Base-by-base conservation (phyloP, 2,329 filamentous ascomycete species). In the Calonectria naviculata region DNA sequence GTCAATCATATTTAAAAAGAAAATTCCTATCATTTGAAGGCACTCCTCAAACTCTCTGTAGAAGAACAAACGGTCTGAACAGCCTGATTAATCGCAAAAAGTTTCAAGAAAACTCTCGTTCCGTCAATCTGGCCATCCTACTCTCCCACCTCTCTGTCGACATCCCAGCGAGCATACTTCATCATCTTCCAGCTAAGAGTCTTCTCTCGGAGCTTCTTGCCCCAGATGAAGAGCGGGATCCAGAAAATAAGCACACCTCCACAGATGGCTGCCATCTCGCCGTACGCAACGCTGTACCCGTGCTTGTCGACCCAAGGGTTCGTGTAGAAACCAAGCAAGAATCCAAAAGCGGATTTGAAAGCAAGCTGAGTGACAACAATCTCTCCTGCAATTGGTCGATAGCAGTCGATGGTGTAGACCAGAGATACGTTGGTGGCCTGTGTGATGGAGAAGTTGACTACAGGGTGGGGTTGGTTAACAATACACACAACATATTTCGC, bases 311-410 rank as follows among this genome's bases (percentile, higher is more conserved):
- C 84, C 88, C 88, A 90, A 0, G 87, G 84, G 74, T 90, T 90
- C 4, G 87, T 89, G 77, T 90, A 90, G 78, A 90, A 90, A 1
- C 85, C 87, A 5, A 90, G 81, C 5, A 89, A 79, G 76, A 90
- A 90, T 17, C 87, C 88, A 76, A 90, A 89, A 19, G 84, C 79
- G 82, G 84, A 86, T 78, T 89, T 89, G 76, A 89, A 89, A 0
- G 83, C 86, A 69, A 88, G 47, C 64, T 74, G 73, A 12, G 73
- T 75, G 13, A 76, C 73, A 17, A 73, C 73, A 36, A 75, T 69
- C 38, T 76, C 74, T 38, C 74, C 74, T 2, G 74, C 71, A 24
- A 76, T 67, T 5, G 73, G 73, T 31, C 69, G 66, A 46, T 76
- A 74, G 47, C 68, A 69, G n/a, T 76, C 74, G 28, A 76, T 73